Percentiles rank a stretch among this genome's conserved stretches.
phyloP scores from a whole-genome alignment of 495 filamentous ascomycete species.

The Bathelium albidoporum region DNA sequence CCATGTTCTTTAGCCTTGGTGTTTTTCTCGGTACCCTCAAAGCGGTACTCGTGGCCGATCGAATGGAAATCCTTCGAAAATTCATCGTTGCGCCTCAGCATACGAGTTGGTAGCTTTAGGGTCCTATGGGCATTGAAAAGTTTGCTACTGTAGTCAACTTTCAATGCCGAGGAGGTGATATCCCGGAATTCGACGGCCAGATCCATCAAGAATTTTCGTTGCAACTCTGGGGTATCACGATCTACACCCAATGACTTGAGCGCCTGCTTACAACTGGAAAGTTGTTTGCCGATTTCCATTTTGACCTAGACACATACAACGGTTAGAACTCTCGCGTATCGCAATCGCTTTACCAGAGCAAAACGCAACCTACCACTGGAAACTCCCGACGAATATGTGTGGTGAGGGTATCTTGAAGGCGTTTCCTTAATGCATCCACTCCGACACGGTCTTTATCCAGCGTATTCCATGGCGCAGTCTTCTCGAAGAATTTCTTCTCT shows the following conservation, averaged over 20 bases:
- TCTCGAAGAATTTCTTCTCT: slow-evolving; percentile 33
- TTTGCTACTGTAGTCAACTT: slow-evolving; percentile 35
- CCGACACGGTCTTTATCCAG: slow-evolving; percentile 41
- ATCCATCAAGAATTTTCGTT: slow-evolving; percentile 35
- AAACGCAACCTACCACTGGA: slow-evolving; percentile 29
- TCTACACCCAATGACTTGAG: slow-evolving; percentile 38
- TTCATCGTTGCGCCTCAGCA: slow-evolving; percentile 33
- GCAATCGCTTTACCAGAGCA: background rate
- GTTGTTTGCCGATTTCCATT: slow-evolving; percentile 34
- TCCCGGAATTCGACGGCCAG: slow-evolving; percentile 37
- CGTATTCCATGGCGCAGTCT: slow-evolving; percentile 33
- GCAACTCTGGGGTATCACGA: slow-evolving; percentile 34
- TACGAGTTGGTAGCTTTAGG: slow-evolving; percentile 37
- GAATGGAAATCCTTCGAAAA: too few species aligned
- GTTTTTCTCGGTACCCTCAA: too few species aligned
- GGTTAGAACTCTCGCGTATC: background rate
- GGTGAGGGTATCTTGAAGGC: slow-evolving; percentile 36
- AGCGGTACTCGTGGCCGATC: too few species aligned
- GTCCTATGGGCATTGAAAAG: slow-evolving; percentile 29
- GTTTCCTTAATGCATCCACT: slow-evolving; percentile 36
- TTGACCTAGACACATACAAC: slow-evolving; percentile 29
- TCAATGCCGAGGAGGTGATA: slow-evolving; percentile 31
- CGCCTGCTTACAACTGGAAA: slow-evolving; percentile 23
- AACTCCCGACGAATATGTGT: slow-evolving; percentile 44
- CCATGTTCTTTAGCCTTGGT: too few species aligned